These are phyloP conservation scores for Calonectria hongkongensis DNA, from an alignment of 2,329 filamentous ascomycete genomes.

Conservation along the genomic window DNA sequence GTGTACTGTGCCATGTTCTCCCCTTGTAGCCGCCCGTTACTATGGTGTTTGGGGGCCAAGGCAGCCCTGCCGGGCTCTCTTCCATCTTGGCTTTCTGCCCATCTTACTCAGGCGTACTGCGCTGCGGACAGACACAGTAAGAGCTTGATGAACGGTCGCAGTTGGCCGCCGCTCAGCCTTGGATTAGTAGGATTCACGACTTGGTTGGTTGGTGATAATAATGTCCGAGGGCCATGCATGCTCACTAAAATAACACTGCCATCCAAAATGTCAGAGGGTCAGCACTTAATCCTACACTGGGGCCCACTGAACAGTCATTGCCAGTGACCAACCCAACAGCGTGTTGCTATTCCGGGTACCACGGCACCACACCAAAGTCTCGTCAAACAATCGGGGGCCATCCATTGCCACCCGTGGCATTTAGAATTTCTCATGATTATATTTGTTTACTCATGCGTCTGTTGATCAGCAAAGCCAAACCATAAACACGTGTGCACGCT, in stretches of 20 bases:
- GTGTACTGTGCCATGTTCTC: slow-evolving; percentile 1
- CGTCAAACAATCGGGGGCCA: slow-evolving; percentile 20
- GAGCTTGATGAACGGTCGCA: slow-evolving; percentile 19
- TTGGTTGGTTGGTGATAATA: slow-evolving; percentile 37
- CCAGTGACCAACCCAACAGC: slow-evolving; percentile 38
- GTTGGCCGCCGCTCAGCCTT: slow-evolving; percentile 33
- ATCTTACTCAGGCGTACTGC: slow-evolving; percentile 15
- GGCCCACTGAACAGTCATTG: slow-evolving; percentile 37
- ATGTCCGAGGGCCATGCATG: slow-evolving; percentile 27
- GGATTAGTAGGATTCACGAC: slow-evolving; percentile 24
- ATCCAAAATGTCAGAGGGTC: slow-evolving; percentile 46
- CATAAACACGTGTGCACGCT: slow-evolving; percentile 29
- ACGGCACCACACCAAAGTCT: slow-evolving; percentile 21
- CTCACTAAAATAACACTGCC: slow-evolving; percentile 19
- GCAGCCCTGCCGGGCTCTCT: slow-evolving; percentile 18
- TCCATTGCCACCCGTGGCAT: slow-evolving; percentile 28
- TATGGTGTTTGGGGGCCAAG: slow-evolving; percentile 16
- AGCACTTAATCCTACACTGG: slow-evolving; percentile 52
- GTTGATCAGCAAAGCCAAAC: slow-evolving; percentile 28
- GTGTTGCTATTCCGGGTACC: slow-evolving; percentile 41
- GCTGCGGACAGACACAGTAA: slow-evolving; percentile 34
- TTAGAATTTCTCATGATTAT: slow-evolving; percentile 1
- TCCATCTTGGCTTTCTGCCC: too few relatives aligned
- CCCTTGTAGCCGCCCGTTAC: slow-evolving; percentile 1
- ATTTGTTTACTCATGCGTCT: slow-evolving; percentile 6